phyloP scores from a whole-genome alignment of 1,284 basidiomycete species.

The Rhodotorula sp. region DNA sequence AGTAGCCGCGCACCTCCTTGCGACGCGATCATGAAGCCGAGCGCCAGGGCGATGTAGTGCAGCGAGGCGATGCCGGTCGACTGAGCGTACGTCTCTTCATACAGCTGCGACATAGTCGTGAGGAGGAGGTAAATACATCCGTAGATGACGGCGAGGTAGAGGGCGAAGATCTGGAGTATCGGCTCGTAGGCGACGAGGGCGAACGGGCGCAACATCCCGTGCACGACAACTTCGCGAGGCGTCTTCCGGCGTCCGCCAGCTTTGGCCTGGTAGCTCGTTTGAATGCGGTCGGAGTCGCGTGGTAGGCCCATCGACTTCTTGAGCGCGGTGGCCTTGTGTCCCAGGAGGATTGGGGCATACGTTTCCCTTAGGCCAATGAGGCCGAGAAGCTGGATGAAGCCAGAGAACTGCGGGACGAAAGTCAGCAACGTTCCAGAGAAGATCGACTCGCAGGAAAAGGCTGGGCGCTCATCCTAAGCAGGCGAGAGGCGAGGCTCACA shows the following conservation, averaged over 20 bases:
- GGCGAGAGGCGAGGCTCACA: slow-evolving; percentile 49
- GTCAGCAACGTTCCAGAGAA: not conserved
- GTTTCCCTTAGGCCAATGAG: slow-evolving; percentile 48
- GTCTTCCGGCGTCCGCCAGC: slow-evolving; percentile 25
- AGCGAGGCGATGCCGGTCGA: slow-evolving; percentile 58
- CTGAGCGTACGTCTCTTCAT: slow-evolving; percentile 53
- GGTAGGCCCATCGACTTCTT: slow-evolving; percentile 49
- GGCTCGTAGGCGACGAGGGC: slow-evolving; percentile 54
- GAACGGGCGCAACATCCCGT: slow-evolving; percentile 55
- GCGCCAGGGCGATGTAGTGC: slow-evolving; percentile 58
- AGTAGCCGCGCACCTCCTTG: slow-evolving; percentile 58
- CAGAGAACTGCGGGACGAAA: slow-evolving; percentile 12
- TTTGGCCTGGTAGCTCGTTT: slow-evolving; percentile 38
- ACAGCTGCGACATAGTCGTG: slow-evolving; percentile 61
- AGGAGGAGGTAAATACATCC: slow-evolving; percentile 56
- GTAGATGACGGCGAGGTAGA: slow-evolving; percentile 58
- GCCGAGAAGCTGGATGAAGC: slow-evolving; percentile 52
- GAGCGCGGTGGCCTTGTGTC: slow-evolving; percentile 50
- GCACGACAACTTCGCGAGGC: slow-evolving; percentile 45
- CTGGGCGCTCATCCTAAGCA: slow-evolving; percentile 44
- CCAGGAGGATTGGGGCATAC: slow-evolving; percentile 47
- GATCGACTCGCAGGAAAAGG: not conserved
- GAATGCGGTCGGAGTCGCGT: slow-evolving; percentile 40
- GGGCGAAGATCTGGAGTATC: slow-evolving; percentile 54
- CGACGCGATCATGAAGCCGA: slow-evolving; percentile 16